phyloP scores from a whole-genome alignment of 306 rosid species.

The Hylodesmum podocarpum region DNA sequence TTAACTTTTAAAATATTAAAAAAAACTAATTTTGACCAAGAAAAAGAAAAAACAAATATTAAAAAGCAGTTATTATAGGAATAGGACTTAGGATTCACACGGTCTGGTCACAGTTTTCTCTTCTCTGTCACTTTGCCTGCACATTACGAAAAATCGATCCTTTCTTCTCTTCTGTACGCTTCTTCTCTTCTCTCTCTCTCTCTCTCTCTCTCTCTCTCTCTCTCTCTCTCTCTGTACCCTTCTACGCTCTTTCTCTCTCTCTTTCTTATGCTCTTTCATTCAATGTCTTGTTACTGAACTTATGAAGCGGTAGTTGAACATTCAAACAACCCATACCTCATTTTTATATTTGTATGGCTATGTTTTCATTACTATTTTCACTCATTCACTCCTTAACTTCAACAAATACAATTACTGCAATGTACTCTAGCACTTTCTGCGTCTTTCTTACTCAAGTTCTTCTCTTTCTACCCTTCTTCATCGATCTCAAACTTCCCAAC shows the following conservation, averaged over 20 bases:
- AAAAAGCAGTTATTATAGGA: neutral
- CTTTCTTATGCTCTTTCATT: slow-evolving; percentile 27
- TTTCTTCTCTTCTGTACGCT: slow-evolving; percentile 21
- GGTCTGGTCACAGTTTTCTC: slow-evolving; percentile 20
- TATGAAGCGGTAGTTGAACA: slow-evolving; percentile 19
- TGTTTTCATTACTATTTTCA: slow-evolving; percentile 21
- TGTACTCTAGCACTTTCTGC: neutral
- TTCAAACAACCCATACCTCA: neutral
- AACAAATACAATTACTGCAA: neutral
- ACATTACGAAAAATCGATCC: slow-evolving; percentile 60
- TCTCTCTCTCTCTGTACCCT: no score
- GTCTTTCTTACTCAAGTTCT: slow-evolving; percentile 5
- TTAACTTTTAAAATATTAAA: no score
- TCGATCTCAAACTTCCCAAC: neutral
- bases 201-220: no score
- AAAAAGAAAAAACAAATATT: neutral
- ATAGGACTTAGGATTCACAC: slow-evolving; percentile 13
- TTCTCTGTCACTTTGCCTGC: slow-evolving; percentile 56
- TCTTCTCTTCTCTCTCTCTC: neutral
- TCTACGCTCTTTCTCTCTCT: no score
- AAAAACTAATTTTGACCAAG: no score
- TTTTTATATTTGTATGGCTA: slow-evolving; percentile 28
- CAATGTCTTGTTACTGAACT: slow-evolving; percentile 21
- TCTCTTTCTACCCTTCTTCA: neutral
- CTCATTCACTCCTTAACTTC: neutral